Conservation (phyloP, 768 basidiomycete genomes). For the Leccinum incarnatum region DNA sequence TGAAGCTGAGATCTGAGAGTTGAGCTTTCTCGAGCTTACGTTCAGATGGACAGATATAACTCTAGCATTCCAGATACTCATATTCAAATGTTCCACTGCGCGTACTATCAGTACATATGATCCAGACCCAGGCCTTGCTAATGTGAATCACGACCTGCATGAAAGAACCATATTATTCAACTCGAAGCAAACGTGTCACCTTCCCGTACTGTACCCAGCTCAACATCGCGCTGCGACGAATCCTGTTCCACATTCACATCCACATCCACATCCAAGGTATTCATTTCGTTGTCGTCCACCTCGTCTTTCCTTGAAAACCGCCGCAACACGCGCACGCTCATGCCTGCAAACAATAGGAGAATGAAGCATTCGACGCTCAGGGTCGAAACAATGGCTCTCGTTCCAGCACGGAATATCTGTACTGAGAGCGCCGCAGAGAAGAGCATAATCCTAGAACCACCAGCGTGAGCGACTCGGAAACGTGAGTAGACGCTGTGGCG, state of each 20-base stretch:
- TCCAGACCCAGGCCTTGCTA: neutral
- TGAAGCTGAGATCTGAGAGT: too few relatives aligned
- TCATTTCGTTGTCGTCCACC: neutral
- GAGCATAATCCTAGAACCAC: constrained; percentile 3
- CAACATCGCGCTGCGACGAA: neutral
- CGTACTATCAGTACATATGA: neutral
- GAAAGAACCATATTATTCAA: neutral
- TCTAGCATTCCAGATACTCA: neutral
- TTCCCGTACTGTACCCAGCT: neutral
- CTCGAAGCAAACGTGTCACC: neutral
- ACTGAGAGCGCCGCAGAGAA: constrained; percentile 7
- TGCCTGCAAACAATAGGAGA: neutral
- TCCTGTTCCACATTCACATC: neutral
- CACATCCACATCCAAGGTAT: neutral
- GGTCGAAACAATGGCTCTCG: neutral
- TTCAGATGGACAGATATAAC: too few relatives aligned
- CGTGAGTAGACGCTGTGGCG: neutral
- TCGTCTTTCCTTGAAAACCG: neutral
- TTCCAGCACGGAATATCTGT: constrained; percentile 6
- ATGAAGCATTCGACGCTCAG: constrained; percentile 8
- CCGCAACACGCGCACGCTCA: constrained; percentile 1
- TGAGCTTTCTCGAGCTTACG: too few relatives aligned
- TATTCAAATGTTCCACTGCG: neutral
- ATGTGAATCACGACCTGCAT: neutral
- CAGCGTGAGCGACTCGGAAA: neutral